These are phyloP conservation scores for Binderoboletus segoi DNA, from an alignment of 1,284 basidiomycete species.

Conservation along the genomic window DNA sequence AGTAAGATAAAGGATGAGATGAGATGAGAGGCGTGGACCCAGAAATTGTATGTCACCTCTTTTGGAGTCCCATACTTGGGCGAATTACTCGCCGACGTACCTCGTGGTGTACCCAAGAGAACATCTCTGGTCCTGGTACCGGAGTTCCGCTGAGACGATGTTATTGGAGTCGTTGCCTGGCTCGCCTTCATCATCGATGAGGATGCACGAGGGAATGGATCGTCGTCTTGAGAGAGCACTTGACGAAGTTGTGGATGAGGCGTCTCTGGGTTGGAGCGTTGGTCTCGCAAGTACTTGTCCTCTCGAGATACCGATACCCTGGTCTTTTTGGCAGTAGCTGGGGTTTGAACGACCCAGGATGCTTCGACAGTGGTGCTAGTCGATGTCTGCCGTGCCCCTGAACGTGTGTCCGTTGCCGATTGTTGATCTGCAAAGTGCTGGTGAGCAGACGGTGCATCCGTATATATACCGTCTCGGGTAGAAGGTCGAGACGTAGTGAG, in stretches of 20 bases:
- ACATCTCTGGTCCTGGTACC: constrained; percentile 19
- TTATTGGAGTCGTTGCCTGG: constrained; percentile 27
- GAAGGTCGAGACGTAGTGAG: constrained; percentile 28
- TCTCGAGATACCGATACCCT: constrained; percentile 27
- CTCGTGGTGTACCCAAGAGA: constrained; percentile 24
- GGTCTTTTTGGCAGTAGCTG: constrained; percentile 19
- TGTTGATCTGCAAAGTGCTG: constrained; percentile 21
- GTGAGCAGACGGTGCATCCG: constrained; percentile 7
- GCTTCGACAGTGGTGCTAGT: constrained; percentile 30
- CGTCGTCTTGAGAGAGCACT: constrained; percentile 34
- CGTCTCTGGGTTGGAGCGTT: constrained; percentile 23
- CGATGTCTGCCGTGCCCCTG: constrained; percentile 19
- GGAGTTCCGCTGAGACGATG: constrained; percentile 32
- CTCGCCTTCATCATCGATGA: constrained; percentile 36
- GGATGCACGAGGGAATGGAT: constrained; percentile 25
- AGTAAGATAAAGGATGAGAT: constrained; percentile 6
- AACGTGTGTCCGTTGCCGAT: constrained; percentile 7
- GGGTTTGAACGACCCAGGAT: constrained; percentile 38
- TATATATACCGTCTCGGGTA: constrained; percentile 23
- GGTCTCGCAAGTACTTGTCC: constrained; percentile 33
- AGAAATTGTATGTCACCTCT: constrained; percentile 25
- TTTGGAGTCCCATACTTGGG: constrained; percentile 24
- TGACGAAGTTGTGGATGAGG: constrained; percentile 36
- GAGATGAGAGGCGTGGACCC: background rate
- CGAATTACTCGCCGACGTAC: constrained; percentile 23